phyloP scores from a whole-genome alignment of 1,284 basidiomycete species.

The Calocybe gambosa region DNA sequence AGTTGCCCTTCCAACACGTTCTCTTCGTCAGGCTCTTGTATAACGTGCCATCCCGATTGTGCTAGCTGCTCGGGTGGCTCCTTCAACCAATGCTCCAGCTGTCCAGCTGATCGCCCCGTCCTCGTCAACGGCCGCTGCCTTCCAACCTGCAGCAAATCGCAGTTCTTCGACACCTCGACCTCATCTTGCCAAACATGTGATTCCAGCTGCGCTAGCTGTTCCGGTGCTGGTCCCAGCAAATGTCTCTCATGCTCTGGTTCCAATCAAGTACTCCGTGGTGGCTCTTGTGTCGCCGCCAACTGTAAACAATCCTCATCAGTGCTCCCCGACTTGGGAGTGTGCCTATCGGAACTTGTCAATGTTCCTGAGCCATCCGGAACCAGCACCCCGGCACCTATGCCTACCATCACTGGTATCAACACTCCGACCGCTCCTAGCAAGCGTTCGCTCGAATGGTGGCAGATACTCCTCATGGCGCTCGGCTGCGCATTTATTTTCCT shows the following conservation, averaged over 20 bases:
- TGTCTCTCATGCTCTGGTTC: conserved; percentile 67
- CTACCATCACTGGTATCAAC: conserved; percentile 49
- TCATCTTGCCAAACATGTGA: conserved; percentile 64
- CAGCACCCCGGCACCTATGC: conserved; percentile 43
- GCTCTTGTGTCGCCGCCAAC: conserved; percentile 46
- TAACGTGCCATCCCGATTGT: conserved; percentile 76
- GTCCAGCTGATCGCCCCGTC: conserved; percentile 63
- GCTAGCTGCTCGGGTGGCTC: conserved; percentile 63
- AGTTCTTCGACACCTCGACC: conserved; percentile 66
- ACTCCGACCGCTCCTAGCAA: conserved; percentile 34
- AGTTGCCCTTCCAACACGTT: conserved; percentile 72
- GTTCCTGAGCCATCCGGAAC: conserved; percentile 58
- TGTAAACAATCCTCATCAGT: conserved; percentile 48
- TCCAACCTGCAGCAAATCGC: conserved; percentile 59
- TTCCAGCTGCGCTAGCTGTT: conserved; percentile 66
- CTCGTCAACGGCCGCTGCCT: conserved; percentile 67
- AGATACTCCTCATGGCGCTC: conserved; percentile 75
- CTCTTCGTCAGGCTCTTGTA: conserved; percentile 58
- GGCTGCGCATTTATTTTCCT: conserved; percentile 76
- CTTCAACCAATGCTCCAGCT: conserved; percentile 73
- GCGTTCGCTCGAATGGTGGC: conserved; percentile 61
- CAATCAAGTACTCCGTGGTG: conserved; percentile 53
- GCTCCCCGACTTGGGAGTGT: conserved; percentile 65
- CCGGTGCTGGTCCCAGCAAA: conserved; percentile 50
- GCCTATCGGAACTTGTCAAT: conserved; percentile 68